Base-by-base conservation (phyloP, 768 basidiomycete species). In the Rhodotorula diobovata region DNA sequence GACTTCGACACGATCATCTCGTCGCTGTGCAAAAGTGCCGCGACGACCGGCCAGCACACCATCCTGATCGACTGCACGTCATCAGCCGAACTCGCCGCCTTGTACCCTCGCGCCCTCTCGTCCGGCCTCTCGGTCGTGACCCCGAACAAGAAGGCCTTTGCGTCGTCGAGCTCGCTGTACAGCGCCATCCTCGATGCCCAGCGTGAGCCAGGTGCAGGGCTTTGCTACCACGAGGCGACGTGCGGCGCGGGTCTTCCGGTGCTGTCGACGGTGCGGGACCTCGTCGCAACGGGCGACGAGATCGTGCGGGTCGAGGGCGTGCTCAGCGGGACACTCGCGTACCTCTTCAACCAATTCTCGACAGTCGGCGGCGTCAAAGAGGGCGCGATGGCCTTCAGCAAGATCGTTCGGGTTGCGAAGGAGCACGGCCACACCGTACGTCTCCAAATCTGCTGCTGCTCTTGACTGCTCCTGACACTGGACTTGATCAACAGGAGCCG, bases 241-340 rank as follows among this genome's bases (percentile, higher is more conserved):
- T 96, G 98, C 57, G 96, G 96, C 20, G 96, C 96, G 7, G 96
- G 96, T 28, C 80, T 99, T 73, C 96, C 96, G 18, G 87, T 98
- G 76, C 86, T 97, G 41, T 87, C 87, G 43, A 94, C 95, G 10
- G 81, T 99, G 76, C 93, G 91, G 78, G 96, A 98, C 79, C 81
- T 99, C 66, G 87, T 98, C 11, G 85, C 85, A 39, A 96, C 93
- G 16, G 96, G 95, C 2, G 96, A 99, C 80, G 89, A 91, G 83
- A 90, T 90, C 72, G 55, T 82, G 76, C 95, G 91, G 83, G 90
- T 98, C 76, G 95, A 99, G 80, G 96, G 95, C 50, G 95, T 98
- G n/a, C 91, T 99, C 80, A 93, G 91, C 12, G 96, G 96, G 14
- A 99, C 96, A 5, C 87, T 99, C 84, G 93, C 90, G 79, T 99